Evolutionary conservation across 2,329 filamentous ascomycete genomes (phyloP).

Genomic region (Orbilia ellipsospora): DNA sequence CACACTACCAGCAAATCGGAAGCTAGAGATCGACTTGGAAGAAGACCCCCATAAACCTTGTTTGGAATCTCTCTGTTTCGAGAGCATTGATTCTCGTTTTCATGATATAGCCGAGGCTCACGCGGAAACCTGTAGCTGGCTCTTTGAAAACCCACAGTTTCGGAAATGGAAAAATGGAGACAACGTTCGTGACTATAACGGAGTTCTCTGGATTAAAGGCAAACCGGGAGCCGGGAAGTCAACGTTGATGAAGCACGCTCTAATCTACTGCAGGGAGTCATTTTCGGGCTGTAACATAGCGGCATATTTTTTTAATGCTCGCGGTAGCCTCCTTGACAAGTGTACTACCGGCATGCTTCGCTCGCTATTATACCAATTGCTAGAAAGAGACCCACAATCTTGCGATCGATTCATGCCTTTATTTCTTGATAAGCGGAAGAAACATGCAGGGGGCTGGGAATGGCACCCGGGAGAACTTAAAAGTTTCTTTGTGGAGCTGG

Average conservation of each 20-base stretch:
- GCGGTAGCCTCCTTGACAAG: slow-evolving; percentile 56
- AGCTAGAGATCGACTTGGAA: too few species aligned
- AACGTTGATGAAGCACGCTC: slow-evolving; percentile 56
- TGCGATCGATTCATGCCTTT: slow-evolving; percentile 8
- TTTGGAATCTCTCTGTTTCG: neutral
- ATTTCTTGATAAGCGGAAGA: slow-evolving; percentile 35
- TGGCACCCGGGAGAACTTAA: neutral
- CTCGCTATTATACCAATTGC: slow-evolving; percentile 55
- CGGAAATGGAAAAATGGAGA: slow-evolving; percentile 48
- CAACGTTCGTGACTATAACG: slow-evolving; percentile 38
- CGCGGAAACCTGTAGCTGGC: slow-evolving; percentile 57
- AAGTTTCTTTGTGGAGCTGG: neutral
- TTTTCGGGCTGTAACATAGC: slow-evolving; percentile 40
- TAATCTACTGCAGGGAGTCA: neutral
- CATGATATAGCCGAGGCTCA: slow-evolving; percentile 40
- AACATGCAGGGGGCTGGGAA: neutral
- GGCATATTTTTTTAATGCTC: slow-evolving; percentile 57
- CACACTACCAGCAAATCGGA: too few species aligned
- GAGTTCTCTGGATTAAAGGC: slow-evolving; percentile 59
- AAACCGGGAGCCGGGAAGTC: slow-evolving; percentile 59
- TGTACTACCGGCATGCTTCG: slow-evolving; percentile 53
- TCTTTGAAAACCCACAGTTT: slow-evolving; percentile 56
- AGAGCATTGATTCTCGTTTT: slow-evolving; percentile 27
- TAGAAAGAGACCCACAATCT: slow-evolving; percentile 19
- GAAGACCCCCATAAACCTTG: neutral